phyloP scores from a whole-genome alignment of 352 stramenopile species.

The Phytopythium mirpurense region DNA sequence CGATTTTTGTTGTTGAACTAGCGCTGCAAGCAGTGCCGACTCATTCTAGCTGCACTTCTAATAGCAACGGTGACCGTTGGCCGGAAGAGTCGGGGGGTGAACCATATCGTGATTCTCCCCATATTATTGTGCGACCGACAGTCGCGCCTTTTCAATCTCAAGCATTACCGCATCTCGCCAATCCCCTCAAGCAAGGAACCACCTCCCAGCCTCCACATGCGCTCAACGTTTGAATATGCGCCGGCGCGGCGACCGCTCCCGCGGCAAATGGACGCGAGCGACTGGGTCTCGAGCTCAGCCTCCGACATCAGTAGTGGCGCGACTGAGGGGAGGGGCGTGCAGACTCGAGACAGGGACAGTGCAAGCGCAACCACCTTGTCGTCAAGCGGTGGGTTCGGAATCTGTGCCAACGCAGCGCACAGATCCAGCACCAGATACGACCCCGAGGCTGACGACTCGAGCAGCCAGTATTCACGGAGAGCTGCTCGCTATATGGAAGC shows the following conservation, averaged over 20 bases:
- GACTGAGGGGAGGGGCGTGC: background rate
- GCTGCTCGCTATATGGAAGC: background rate
- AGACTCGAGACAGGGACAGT: background rate
- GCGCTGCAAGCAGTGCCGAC: conserved; percentile 40
- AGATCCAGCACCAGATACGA: background rate
- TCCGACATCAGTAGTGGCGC: no score
- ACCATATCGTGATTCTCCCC: no score
- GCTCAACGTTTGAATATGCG: conserved; percentile 19
- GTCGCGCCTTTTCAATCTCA: conserved; percentile 7
- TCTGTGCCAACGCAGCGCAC: background rate
- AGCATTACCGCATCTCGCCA: background rate
- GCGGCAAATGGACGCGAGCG: conserved; percentile 41
- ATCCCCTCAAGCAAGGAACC: background rate
- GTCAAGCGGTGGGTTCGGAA: background rate
- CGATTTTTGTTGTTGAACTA: conserved; percentile 1
- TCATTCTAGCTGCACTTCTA: no score
- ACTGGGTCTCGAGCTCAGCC: conserved; percentile 17
- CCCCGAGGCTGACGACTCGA: background rate
- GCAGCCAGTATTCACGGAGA: background rate
- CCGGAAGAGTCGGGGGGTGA: no score
- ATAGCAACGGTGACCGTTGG: no score
- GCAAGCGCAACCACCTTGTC: background rate
- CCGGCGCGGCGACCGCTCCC: conserved; percentile 34
- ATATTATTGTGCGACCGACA: no score
- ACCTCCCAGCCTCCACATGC: conserved; percentile 3